Evolutionary conservation across 208 protist species (phyloP).

Genomic region (Crithidia mellificae): DNA sequence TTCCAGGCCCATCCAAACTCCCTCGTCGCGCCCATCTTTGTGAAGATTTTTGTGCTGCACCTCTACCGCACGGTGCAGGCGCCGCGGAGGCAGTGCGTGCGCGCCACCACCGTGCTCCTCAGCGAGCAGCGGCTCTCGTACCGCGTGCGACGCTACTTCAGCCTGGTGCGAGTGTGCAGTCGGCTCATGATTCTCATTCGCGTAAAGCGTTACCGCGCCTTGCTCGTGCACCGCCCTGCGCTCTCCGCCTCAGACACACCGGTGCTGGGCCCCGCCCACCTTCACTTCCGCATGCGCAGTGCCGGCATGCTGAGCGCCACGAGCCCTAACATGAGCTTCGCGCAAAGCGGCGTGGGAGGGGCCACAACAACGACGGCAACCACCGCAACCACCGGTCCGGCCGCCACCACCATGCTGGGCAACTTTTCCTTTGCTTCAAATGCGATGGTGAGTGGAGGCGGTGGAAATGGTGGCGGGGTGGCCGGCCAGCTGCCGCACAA

Average conservation of each 20-base stretch:
- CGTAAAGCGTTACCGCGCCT: slow-evolving; percentile 42
- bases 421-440: slow-evolving; percentile 18
- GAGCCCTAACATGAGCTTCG: slow-evolving; percentile 26
- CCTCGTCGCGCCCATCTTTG: slow-evolving; percentile 69
- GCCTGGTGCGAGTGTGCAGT: slow-evolving; percentile 50
- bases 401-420: slow-evolving; percentile 2
- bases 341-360: neutral
- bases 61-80: slow-evolving; percentile 39
- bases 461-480: too few relatives aligned
- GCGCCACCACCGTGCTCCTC: slow-evolving; percentile 34
- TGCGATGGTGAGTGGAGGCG: neutral
- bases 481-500: too few relatives aligned
- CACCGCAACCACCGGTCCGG: too few relatives aligned
- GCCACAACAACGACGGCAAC: neutral
- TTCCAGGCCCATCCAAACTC: slow-evolving; percentile 44
- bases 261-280: neutral
- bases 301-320: slow-evolving; percentile 4
- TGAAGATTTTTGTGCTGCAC: slow-evolving; percentile 59
- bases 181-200: slow-evolving; percentile 67
- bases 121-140: slow-evolving; percentile 44
- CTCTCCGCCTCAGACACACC: neutral
- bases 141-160: slow-evolving; percentile 56
- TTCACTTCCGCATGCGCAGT: slow-evolving; percentile 4
- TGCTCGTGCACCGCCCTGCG: slow-evolving; percentile 2
- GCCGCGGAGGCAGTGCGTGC: slow-evolving; percentile 26